phyloP scores from a whole-genome alignment of 257 asterid genomes.

The Phtheirospermum japonicum region DNA sequence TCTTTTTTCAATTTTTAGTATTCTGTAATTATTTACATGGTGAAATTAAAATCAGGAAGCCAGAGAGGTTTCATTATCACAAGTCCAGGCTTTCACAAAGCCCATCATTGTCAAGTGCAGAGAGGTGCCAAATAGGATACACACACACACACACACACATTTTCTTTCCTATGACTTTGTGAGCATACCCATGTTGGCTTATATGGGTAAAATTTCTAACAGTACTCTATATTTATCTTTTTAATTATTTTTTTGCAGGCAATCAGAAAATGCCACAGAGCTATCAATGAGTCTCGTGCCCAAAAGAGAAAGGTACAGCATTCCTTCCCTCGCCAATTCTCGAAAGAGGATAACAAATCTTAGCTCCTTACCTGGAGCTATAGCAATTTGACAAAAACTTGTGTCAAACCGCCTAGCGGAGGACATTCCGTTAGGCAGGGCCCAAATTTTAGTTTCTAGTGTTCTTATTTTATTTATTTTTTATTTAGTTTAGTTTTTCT shows the following conservation, averaged over 20 bases:
- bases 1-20: background rate
- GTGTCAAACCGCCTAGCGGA: no score
- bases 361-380: conserved; percentile 11
- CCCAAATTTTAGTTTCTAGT: no score
- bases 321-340: conserved; percentile 29
- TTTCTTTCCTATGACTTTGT: conserved; percentile 4
- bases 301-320: conserved; percentile 85
- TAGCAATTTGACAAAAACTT: background rate
- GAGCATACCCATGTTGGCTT: conserved; percentile 19
- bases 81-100: conserved; percentile 61
- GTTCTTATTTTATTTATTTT: no score
- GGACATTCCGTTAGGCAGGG: no score
- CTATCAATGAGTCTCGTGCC: conserved; percentile 91
- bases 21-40: conserved; percentile 20
- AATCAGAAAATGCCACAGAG: conserved; percentile 86
- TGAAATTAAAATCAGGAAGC: conserved; percentile 57
- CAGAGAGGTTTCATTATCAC: conserved; percentile 74
- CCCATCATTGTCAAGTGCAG: conserved; percentile 72
- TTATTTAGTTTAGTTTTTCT: no score
- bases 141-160: no score
- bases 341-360: conserved; percentile 13
- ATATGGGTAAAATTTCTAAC: background rate
- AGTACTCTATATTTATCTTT: conserved; percentile 15
- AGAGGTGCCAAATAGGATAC: conserved; percentile 61
- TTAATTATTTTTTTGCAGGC: conserved; percentile 51